These are phyloP conservation scores for Alloteropsis semialata DNA, from an alignment of 176 grass and related monocot species.

Conservation along the genomic window DNA sequence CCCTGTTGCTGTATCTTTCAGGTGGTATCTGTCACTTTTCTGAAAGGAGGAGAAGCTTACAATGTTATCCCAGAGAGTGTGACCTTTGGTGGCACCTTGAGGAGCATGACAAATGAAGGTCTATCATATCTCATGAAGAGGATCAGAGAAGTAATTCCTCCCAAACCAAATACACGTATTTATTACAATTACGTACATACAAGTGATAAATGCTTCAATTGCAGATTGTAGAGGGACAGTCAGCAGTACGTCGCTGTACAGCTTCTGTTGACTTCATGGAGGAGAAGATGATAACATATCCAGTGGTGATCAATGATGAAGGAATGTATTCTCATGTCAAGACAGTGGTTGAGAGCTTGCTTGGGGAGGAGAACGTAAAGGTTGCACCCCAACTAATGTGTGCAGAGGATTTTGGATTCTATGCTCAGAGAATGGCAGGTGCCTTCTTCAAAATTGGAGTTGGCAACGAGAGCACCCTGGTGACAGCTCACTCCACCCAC, in stretches of 20 bases:
- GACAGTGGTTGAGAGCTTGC: conserved; percentile 40
- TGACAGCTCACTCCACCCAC: conserved; percentile 28
- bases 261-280: too few species aligned
- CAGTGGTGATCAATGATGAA: too few species aligned
- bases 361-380: conserved; percentile 46
- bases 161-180: too few species aligned
- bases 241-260: too few species aligned
- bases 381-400: background rate
- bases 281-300: too few species aligned
- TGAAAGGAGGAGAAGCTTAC: conserved; percentile 58
- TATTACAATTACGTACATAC: too few species aligned
- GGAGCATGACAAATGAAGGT: conserved; percentile 62
- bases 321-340: conserved; percentile 42
- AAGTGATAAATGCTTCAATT: too few species aligned
- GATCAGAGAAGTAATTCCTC: conserved; percentile 55
- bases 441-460: conserved; percentile 49
- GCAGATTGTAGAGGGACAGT: too few species aligned
- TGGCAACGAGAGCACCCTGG: background rate
- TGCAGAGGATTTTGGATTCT: conserved; percentile 76
- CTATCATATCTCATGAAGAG: conserved; percentile 40
- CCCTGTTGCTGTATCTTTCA: too few species aligned
- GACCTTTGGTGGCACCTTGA: conserved; percentile 64
- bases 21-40: conserved; percentile 57
- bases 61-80: conserved; percentile 63
- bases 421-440: conserved; percentile 39